Evolutionary conservation across 805 yeast genomes (phyloP).

Genomic region (Yarrowia bubula): DNA sequence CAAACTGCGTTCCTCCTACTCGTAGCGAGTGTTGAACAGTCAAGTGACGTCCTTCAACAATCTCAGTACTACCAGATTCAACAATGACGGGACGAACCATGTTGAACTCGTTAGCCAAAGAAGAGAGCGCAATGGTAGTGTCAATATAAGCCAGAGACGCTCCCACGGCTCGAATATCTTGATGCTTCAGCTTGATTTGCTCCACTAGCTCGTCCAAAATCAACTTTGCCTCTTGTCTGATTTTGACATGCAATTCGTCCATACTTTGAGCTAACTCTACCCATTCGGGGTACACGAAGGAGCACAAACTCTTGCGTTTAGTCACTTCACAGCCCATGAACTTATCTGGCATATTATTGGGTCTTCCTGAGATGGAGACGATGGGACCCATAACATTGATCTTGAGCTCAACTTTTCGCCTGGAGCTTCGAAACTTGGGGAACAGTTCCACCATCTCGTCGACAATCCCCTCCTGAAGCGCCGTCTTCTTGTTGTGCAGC

Average conservation of each 20-base stretch:
- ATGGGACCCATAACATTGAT: slow-evolving; percentile 1
- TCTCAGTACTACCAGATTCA: slow-evolving; percentile 47
- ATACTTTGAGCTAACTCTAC: slow-evolving; percentile 50
- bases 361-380: slow-evolving; percentile 4
- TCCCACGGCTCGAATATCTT: slow-evolving; percentile 51
- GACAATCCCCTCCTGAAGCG: slow-evolving; percentile 31
- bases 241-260: slow-evolving; percentile 47
- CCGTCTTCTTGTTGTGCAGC: slow-evolving; percentile 34
- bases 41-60: slow-evolving; percentile 72
- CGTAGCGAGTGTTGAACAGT: slow-evolving; percentile 78
- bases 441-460: slow-evolving; percentile 29
- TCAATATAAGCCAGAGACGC: slow-evolving; percentile 64
- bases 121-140: slow-evolving; percentile 68
- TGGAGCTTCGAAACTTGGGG: background rate
- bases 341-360: slow-evolving; percentile 14
- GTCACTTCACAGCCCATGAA: slow-evolving; percentile 24
- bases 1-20: slow-evolving; percentile 49
- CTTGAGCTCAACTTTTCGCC: slow-evolving; percentile 13
- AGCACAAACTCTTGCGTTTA: slow-evolving; percentile 31
- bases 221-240: slow-evolving; percentile 53
- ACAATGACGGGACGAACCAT: slow-evolving; percentile 62
- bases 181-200: slow-evolving; percentile 47
- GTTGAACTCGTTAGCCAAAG: slow-evolving; percentile 63
- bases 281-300: slow-evolving; percentile 51
- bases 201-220: slow-evolving; percentile 52